These are phyloP conservation scores for Chenopodium quinoa DNA, from an alignment of 148 eudicot species.

Conservation along the genomic window DNA sequence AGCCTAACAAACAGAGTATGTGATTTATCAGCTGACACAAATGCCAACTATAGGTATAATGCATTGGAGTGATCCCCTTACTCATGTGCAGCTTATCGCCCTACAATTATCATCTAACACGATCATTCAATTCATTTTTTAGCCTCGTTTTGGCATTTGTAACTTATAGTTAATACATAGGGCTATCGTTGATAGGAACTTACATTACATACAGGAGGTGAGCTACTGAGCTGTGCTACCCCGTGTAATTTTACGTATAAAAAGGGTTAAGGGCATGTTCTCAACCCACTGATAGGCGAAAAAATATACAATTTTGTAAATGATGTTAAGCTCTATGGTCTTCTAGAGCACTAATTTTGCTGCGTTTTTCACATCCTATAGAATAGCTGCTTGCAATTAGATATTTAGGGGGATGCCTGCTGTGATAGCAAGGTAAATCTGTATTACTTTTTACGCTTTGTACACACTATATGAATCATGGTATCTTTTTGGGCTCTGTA, in stretches of 20 bases:
- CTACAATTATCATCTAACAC: constrained; percentile 22
- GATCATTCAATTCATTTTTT: constrained; percentile 30
- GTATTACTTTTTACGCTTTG: neutral
- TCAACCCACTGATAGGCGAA: neutral
- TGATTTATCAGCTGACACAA: constrained; percentile 18
- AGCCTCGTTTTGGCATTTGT: constrained; percentile 22
- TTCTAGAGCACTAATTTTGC: neutral
- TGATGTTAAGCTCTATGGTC: neutral
- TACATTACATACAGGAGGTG: constrained; percentile 12
- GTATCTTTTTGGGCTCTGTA: neutral
- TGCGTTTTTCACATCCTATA: constrained; percentile 12
- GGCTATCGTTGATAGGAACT: neutral
- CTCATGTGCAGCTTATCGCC: constrained; percentile 8
- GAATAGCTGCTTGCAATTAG: neutral
- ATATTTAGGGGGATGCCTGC: neutral
- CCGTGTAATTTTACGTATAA: constrained; percentile 2
- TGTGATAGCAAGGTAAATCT: neutral
- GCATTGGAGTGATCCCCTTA: constrained; percentile 5
- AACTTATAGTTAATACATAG: constrained; percentile 14
- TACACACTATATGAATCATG: neutral
- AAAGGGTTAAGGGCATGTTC: neutral
- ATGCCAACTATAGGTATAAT: neutral
- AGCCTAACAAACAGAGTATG: neutral
- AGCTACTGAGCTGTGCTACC: neutral
- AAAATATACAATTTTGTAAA: constrained; percentile 3